A percentile compares a stretch with the other conserved stretches of the same genome.
phyloP scores from a whole-genome alignment of 2,329 filamentous ascomycete genomes.

The Ophiostoma perfectum region DNA sequence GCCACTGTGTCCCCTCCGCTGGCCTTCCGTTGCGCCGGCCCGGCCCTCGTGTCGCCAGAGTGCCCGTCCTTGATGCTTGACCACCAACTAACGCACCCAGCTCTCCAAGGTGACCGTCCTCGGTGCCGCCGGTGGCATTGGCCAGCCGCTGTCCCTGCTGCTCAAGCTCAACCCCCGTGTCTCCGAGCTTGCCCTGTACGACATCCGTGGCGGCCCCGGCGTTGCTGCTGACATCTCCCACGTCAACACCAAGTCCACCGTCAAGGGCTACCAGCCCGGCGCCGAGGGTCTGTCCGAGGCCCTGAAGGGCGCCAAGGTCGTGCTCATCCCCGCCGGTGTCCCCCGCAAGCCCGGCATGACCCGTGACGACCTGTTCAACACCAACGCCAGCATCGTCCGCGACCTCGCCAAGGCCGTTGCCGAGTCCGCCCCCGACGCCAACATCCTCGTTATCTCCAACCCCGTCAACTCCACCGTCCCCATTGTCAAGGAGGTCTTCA shows the following conservation, averaged over 20 bases:
- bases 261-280: slow-evolving; percentile 81
- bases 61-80: no score
- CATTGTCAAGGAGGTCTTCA: slow-evolving; percentile 96
- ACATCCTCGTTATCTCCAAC: slow-evolving; percentile 97
- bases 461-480: slow-evolving; percentile 99
- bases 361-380: slow-evolving; percentile 99
- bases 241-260: slow-evolving; percentile 97
- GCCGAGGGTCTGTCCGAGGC: slow-evolving; percentile 68
- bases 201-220: slow-evolving; percentile 91
- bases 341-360: slow-evolving; percentile 99
- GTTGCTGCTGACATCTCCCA: slow-evolving; percentile 96
- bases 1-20: no score
- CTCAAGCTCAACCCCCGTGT: slow-evolving; percentile 98
- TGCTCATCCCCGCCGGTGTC: slow-evolving; percentile 96
- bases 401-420: slow-evolving; percentile 95
- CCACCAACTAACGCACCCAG: slow-evolving; percentile 34
- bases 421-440: slow-evolving; percentile 82
- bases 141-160: slow-evolving; percentile 93
- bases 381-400: slow-evolving; percentile 98
- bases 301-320: slow-evolving; percentile 84
- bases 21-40: no score
- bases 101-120: slow-evolving; percentile 96
- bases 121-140: slow-evolving; percentile 95
- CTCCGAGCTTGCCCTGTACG: slow-evolving; percentile 90
- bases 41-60: no score